Evolutionary conservation across 2,329 filamentous ascomycete genomes (phyloP), one percentile per base, ranked within the genome.

Genomic region (Penicillium sp.): DNA sequence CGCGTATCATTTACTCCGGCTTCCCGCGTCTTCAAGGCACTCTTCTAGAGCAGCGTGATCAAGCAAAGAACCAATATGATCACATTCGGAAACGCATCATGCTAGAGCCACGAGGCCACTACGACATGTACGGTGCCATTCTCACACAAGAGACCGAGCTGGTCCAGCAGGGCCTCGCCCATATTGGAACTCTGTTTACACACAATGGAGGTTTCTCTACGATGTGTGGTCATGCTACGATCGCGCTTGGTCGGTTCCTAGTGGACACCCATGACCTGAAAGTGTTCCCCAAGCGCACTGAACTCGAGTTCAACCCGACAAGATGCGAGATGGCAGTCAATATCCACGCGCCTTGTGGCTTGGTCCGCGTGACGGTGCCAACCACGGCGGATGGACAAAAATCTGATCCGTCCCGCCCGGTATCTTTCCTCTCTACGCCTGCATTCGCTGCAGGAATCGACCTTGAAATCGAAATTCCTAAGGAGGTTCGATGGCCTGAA

Each of bases 221-320:
- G 5, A 82, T 83, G 74, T 83, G 81, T 60, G 82, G 82, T 3
- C 82, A 84, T 64, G 81, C 80, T 2, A 83, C 81, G 0, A 80
- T 84, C 48, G 82, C 82, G 0, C 63, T 84, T 12, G 80, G 80
- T 1, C 72, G 78, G 3, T 79, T 77, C 53, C 67, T 80, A 0
- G 71, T 80, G 20, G 79, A 81, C 57, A 74, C 73, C 2, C 69
- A 77, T 55, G 78, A 81, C 55, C 25, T 65, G 17, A 55, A 31
- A 11, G 67, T 80, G 14, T 82, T 82, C 55, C 75, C 79, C 0
- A 65, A 64, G 5, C 69, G 78, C 4, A 58, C 70, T 2, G 55
- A 71, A 1, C 58, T 82, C 17, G 45, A 59, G 2, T 64, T 71
- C 45, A 69, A 80, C 50, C 2, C 54, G 2, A 56, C 31, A 0